Conservation (phyloP, 164 flowering plant species). For the Kalanchoe fedtschenkoi region DNA sequence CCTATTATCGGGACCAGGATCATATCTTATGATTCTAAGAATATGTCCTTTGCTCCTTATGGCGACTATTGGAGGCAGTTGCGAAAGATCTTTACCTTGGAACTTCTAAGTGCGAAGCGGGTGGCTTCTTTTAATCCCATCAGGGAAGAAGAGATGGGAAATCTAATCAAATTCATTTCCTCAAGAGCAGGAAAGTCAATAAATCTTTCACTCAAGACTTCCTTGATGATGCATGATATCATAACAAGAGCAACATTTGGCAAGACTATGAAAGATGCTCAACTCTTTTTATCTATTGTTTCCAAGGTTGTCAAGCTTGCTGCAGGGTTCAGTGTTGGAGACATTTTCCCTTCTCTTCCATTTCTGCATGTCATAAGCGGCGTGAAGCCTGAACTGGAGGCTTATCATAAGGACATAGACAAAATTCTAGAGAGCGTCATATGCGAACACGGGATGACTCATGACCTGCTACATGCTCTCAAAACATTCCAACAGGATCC, state of each 20-base stretch:
- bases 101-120: slow-evolving; percentile 3
- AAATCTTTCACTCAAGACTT: background rate
- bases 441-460: background rate
- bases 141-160: background rate
- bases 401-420: background rate
- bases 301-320: background rate
- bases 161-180: background rate
- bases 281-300: background rate
- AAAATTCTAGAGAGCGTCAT: background rate
- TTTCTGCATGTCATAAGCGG: background rate
- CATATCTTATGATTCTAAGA: background rate
- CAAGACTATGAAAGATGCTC: background rate
- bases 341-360: background rate
- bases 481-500: background rate
- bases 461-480: background rate
- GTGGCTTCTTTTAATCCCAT: background rate
- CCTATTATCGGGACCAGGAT: slow-evolving; percentile 23
- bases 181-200: background rate
- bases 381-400: background rate
- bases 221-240: background rate
- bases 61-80: slow-evolving; percentile 1
- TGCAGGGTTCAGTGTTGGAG: background rate
- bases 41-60: background rate
- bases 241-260: background rate
- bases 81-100: slow-evolving; percentile 1